phyloP scores from a whole-genome alignment of 169 alveolate species.

The Perkinsus olseni region DNA sequence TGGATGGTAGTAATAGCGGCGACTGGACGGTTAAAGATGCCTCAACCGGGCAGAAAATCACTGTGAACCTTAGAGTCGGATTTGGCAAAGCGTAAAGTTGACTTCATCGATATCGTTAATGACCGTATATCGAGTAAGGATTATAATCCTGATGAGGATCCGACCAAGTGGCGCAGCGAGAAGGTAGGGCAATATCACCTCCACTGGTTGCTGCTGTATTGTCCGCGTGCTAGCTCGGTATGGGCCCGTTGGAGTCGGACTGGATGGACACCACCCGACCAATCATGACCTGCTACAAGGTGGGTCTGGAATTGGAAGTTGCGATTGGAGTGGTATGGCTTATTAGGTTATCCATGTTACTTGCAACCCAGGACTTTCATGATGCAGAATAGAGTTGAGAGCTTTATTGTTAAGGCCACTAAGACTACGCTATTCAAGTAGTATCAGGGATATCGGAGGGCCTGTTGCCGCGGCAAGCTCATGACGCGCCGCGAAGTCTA shows the following conservation, averaged over 20 bases:
- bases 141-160: slow-evolving; percentile 24
- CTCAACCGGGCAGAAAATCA: no score
- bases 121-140: slow-evolving; percentile 20
- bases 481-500: no score
- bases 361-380: neutral
- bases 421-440: neutral
- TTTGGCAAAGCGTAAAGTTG: slow-evolving; percentile 16
- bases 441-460: no score
- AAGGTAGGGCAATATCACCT: slow-evolving; percentile 14
- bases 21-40: neutral
- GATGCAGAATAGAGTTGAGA: neutral
- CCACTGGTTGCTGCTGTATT: neutral
- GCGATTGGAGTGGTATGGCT: neutral
- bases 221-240: neutral
- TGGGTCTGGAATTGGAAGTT: neutral
- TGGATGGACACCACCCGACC: slow-evolving; percentile 23
- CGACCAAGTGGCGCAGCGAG: slow-evolving; percentile 23
- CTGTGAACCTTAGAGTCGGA: slow-evolving; percentile 10
- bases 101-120: slow-evolving; percentile 27
- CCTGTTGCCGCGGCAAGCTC: no score
- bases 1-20: neutral
- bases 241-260: neutral
- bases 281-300: slow-evolving; percentile 42
- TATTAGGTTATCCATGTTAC: neutral
- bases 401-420: neutral